These are phyloP conservation scores for Cucurbita moschata DNA, from an alignment of 306 rosid species.

Conservation along the genomic window DNA sequence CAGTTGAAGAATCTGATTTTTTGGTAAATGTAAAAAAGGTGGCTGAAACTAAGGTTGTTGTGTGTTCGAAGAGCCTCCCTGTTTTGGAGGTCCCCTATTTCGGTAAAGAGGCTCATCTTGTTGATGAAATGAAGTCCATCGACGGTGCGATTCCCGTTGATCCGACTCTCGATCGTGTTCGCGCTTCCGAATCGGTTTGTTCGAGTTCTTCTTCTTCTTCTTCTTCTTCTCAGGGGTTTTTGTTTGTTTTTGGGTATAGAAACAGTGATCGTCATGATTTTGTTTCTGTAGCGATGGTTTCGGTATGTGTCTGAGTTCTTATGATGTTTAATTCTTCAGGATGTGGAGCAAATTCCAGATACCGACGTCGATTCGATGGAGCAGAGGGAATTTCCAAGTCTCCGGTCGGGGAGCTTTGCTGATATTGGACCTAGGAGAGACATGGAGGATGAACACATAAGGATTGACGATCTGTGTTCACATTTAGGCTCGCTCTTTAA, in stretches of 20 bases:
- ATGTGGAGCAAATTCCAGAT: slow-evolving; percentile 32
- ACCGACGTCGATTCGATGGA: slow-evolving; percentile 26
- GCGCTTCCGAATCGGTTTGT: slow-evolving; percentile 37
- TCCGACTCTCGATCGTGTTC: slow-evolving; percentile 31
- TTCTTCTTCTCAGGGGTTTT: neutral
- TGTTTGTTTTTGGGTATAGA: neutral
- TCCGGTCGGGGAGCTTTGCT: slow-evolving; percentile 93
- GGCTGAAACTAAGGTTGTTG: slow-evolving; percentile 53
- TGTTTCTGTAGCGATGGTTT: neutral
- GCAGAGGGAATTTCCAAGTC: slow-evolving; percentile 39
- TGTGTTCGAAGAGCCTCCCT: slow-evolving; percentile 38
- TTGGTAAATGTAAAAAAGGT: slow-evolving; percentile 9
- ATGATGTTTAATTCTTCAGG: slow-evolving; percentile 31
- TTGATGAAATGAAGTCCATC: slow-evolving; percentile 19
- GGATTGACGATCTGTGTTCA: slow-evolving; percentile 67
- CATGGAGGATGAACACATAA: slow-evolving; percentile 98
- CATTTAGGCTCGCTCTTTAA: slow-evolving; percentile 49
- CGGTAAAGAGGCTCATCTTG: slow-evolving; percentile 22
- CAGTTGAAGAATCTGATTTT: slow-evolving; percentile 1
- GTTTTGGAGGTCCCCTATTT: slow-evolving; percentile 41
- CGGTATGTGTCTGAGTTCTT: neutral
- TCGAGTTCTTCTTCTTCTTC: slow-evolving; percentile 9
- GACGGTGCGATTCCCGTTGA: slow-evolving; percentile 25
- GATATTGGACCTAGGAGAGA: slow-evolving; percentile 80
- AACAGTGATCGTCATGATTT: neutral